Evolutionary conservation across 2,329 filamentous ascomycete genomes (phyloP), one percentile per base, ranked within the genome.

Genomic region (Cadophora malorum): DNA sequence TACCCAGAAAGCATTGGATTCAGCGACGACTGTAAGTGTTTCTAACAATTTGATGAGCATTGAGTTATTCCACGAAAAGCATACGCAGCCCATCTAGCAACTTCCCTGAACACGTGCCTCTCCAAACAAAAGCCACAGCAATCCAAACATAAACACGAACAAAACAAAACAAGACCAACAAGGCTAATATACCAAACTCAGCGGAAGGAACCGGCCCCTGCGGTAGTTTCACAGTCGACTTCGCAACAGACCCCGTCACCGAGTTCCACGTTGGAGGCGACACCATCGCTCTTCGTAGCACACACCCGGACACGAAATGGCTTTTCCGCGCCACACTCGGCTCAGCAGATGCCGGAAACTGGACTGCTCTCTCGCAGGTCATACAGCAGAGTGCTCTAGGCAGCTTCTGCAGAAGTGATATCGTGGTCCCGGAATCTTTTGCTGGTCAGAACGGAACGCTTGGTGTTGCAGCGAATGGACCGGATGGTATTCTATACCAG

Each of bases 181-280:
- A 21, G 21, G 31, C 53, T 58, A 58, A 58, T n/a, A 58, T 8
- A 19, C 19, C n/a, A 41, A 38, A 31, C 10, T 16, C 25, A 64
- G 63, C 35, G 52, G 80, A 86, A 68, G 76, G 66, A 73, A 78
- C 76, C 5, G 79, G 74, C 0, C 88, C 87, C 31, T 90, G 87
- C 76, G 88, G 88, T 69, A 84, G 85, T 70, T 83, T 83, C 75
- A 78, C 79, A 0, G 79, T 84, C 38, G 79, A 84, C 70, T 81
- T 86, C 64, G 58, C 72, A 64, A 79, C 79, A 72, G 86, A 86
- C 72, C 84, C 88, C 71, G 79, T 83, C 66, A 79, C 89, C 41
- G 80, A 87, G 72, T 88, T 88, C 77, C 83, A 88, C 74, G 84
- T 88, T 67, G 85, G 79, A 71, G 87, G 87, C 70, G 84, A 88